These are phyloP conservation scores for Aureobasidium lini DNA, from an alignment of 2,329 filamentous ascomycete genomes.

Conservation along the genomic window DNA sequence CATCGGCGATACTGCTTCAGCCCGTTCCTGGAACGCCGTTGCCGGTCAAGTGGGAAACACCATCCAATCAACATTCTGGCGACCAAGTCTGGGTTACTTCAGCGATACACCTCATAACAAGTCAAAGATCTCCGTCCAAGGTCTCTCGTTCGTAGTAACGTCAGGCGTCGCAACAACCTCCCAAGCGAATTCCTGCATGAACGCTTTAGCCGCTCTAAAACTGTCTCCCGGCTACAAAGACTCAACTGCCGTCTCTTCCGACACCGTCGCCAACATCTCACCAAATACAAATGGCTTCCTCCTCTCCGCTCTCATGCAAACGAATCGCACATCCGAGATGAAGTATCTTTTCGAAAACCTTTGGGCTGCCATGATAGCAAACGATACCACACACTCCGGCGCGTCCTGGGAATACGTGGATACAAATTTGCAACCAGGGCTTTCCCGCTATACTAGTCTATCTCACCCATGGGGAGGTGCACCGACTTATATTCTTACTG, in stretches of 20 bases:
- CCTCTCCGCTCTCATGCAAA: constrained; percentile 31
- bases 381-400: constrained; percentile 31
- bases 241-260: neutral
- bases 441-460: constrained; percentile 37
- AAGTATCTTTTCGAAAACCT: constrained; percentile 30
- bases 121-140: constrained; percentile 29
- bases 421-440: constrained; percentile 32
- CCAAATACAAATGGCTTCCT: constrained; percentile 43
- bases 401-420: constrained; percentile 41
- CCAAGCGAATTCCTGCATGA: constrained; percentile 25
- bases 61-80: constrained; percentile 30
- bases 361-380: constrained; percentile 37
- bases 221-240: constrained; percentile 33
- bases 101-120: constrained; percentile 21
- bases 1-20: constrained; percentile 24
- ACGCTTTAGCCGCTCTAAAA: constrained; percentile 25
- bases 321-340: constrained; percentile 20
- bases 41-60: constrained; percentile 21
- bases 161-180: constrained; percentile 28
- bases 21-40: constrained; percentile 19
- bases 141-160: constrained; percentile 29
- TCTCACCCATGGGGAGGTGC: constrained; percentile 40
- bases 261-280: constrained; percentile 27
- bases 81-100: constrained; percentile 26
- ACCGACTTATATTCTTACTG: constrained; percentile 38